These are phyloP conservation scores for Amanita jacksonii DNA, from an alignment of 768 basidiomycete genomes.

Conservation along the genomic window DNA sequence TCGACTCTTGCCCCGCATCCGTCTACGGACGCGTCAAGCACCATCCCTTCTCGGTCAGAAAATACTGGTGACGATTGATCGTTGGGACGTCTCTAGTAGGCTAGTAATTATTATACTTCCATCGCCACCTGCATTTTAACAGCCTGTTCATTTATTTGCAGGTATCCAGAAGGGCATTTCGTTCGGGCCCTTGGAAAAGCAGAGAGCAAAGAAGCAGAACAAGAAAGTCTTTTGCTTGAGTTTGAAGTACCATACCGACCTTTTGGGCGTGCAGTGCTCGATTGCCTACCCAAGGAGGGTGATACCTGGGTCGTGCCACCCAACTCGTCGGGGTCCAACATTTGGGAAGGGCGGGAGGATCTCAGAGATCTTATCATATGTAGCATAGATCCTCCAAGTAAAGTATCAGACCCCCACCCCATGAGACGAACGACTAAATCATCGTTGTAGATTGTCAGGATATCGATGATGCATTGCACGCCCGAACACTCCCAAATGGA, in stretches of 20 bases:
- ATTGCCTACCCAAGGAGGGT: constrained; percentile 84
- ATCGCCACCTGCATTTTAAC: background rate
- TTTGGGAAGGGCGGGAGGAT: constrained; percentile 84
- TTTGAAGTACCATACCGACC: constrained; percentile 95
- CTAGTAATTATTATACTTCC: background rate
- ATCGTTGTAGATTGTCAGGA: constrained; percentile 74
- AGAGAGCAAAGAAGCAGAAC: constrained; percentile 93
- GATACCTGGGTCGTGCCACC: constrained; percentile 89
- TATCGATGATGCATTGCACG: constrained; percentile 97
- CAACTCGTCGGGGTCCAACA: constrained; percentile 35
- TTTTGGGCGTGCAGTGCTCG: constrained; percentile 90
- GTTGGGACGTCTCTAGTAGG: constrained; percentile 79
- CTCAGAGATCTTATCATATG: constrained; percentile 79
- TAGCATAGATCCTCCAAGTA: constrained; percentile 95
- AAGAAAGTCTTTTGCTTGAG: constrained; percentile 87
- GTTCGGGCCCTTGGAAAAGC: constrained; percentile 86
- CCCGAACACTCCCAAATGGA: constrained; percentile 76
- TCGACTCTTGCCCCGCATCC: constrained; percentile 84
- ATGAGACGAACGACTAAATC: background rate
- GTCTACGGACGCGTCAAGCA: constrained; percentile 91
- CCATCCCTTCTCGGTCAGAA: constrained; percentile 84
- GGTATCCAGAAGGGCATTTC: constrained; percentile 93
- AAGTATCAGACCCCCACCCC: constrained; percentile 5
- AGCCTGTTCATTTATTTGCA: no score
- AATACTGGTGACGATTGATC: constrained; percentile 90